Conservation (phyloP, 768 basidiomycete species). For the Lactarius sp. region DNA sequence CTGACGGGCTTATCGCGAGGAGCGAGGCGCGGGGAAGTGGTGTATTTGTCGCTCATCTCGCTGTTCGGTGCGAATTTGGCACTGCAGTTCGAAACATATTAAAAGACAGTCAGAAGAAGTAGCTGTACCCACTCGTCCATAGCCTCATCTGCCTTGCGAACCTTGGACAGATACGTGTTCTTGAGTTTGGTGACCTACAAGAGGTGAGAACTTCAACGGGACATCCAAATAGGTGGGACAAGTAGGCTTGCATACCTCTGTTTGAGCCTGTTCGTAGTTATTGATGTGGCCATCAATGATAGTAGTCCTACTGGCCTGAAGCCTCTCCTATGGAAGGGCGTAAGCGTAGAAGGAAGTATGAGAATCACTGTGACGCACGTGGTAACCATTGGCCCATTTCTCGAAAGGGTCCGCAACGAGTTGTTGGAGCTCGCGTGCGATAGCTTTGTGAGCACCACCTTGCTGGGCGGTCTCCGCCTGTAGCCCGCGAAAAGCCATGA, state of each 20-base stretch:
- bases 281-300: conserved; percentile 36
- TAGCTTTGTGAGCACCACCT: conserved; percentile 66
- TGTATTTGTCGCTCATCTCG: conserved; percentile 64
- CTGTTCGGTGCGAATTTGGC: conserved; percentile 81
- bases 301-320: conserved; percentile 16
- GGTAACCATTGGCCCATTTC: conserved; percentile 72
- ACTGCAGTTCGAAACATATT: conserved; percentile 38
- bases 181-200: conserved; percentile 58
- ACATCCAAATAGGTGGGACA: background rate
- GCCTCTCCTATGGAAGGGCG: conserved; percentile 11
- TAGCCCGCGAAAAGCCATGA: conserved; percentile 74
- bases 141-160: conserved; percentile 81
- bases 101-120: conserved; percentile 10
- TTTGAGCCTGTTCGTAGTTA: conserved; percentile 64
- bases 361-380: conserved; percentile 39
- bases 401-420: conserved; percentile 79
- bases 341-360: background rate
- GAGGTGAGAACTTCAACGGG: background rate
- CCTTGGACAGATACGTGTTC: conserved; percentile 71
- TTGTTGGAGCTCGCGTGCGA: conserved; percentile 70
- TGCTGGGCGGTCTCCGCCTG: conserved; percentile 67
- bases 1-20: conserved; percentile 58
- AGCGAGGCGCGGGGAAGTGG: conserved; percentile 65
- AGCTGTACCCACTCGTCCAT: conserved; percentile 77
- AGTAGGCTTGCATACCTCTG: conserved; percentile 43